Base-by-base conservation (phyloP, 2,329 filamentous ascomycete genomes). In the Knufia fluminis region DNA sequence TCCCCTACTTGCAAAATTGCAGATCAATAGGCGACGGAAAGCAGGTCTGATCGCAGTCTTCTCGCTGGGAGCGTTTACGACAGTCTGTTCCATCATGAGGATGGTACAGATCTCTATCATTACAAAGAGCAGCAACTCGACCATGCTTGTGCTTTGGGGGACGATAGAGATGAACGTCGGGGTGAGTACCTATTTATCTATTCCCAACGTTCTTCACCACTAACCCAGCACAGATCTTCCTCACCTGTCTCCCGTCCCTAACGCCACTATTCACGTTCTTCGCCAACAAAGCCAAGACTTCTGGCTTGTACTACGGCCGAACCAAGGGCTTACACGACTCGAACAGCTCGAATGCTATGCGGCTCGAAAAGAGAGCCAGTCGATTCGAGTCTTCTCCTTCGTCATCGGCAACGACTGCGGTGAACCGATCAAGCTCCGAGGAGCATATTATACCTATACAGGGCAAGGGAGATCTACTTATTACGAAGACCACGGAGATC, bases 161-260 rank as follows among this genome's bases (percentile, higher is more conserved):
- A 73, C 71, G 1, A 73, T 79, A 49, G 76, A 79, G 58, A 75
- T 78, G 60, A 78, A 78, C 54, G 69, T 78, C 24, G 75, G 76
- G 9, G 75, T 77, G 67, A 59, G 73, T 56, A 19, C 17, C 14
- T 16, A 19, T 1, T 10, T 8, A 14, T 26, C 26, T 8, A 26
- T 6, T 16, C 3, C 23, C 14, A 32, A 16, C 42, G 4, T 32
- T 10, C 14, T 9, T 14, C 28, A 10, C 33, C n/a, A 48, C 36
- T 46, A 24, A 38, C 50, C 35, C 36, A n/a, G 32, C n/a, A 28
- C 48, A 66, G 64, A 66, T 65, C 24, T 64, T 66, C 28, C 57
- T 65, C n/a, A 66, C 63, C 4, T 66, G 60, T 24, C 53, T 64
- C 10, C 64, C 64, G 4, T 65, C 61, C 36, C 54, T 66, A 2